Evolutionary conservation across 371 early-diverging fungal species (phyloP).

Genomic region (Rhizopus sp.): DNA sequence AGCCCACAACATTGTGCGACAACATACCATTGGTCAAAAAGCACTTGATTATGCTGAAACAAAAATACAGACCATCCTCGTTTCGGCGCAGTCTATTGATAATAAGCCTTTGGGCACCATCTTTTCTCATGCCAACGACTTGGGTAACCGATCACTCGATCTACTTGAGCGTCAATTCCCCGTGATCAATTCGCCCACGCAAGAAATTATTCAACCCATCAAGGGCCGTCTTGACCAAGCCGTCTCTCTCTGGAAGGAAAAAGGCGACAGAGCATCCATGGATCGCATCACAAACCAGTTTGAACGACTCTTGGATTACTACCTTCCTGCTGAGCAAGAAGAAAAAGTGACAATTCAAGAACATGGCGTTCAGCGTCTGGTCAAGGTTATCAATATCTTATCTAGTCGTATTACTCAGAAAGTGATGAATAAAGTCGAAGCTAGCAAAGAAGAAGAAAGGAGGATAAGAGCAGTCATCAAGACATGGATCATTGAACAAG

Average conservation of each 20-base stretch:
- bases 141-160: constrained; percentile 27
- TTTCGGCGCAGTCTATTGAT: constrained; percentile 14
- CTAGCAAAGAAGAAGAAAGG: constrained; percentile 19
- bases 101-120: neutral
- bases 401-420: constrained; percentile 19
- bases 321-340: constrained; percentile 14
- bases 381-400: constrained; percentile 9
- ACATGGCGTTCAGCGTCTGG: constrained; percentile 10
- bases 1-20: constrained; percentile 22
- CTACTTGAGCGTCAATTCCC: constrained; percentile 23
- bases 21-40: constrained; percentile 20
- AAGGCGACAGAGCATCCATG: neutral
- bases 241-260: neutral
- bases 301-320: constrained; percentile 20
- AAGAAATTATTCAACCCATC: constrained; percentile 19
- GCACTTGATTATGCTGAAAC: constrained; percentile 30
- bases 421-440: constrained; percentile 8
- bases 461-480: constrained; percentile 16
- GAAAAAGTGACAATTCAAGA: constrained; percentile 2
- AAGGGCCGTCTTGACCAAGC: constrained; percentile 13
- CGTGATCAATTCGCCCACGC: constrained; percentile 17
- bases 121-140: constrained; percentile 13
- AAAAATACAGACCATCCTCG: constrained; percentile 9
- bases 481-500: constrained; percentile 18
- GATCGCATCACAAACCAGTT: constrained; percentile 15